Conservation (phyloP, 106 monocot genomes). For the Dactylorhiza incarnata region DNA sequence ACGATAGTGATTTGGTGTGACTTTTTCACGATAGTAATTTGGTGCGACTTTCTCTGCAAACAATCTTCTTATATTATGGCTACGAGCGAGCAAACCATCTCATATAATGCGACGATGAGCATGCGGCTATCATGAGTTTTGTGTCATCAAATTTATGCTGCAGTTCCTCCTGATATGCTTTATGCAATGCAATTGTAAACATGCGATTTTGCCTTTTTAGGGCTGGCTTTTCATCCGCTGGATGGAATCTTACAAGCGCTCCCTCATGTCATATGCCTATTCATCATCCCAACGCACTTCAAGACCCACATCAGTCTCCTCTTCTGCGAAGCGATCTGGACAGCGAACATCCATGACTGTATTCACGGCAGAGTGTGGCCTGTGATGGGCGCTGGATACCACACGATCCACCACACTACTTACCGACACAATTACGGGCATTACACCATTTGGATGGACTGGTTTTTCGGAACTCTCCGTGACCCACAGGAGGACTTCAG, state of each 20-base stretch:
- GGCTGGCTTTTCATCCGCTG: constrained; percentile 56
- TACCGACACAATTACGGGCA: constrained; percentile 72
- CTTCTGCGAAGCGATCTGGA: constrained; percentile 53
- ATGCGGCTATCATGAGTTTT: too few relatives aligned
- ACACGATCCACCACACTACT: constrained; percentile 68
- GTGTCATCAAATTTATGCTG: too few relatives aligned
- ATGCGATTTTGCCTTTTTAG: constrained; percentile 7
- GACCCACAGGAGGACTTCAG: constrained; percentile 30
- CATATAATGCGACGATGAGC: too few relatives aligned
- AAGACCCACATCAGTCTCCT: constrained; percentile 45
- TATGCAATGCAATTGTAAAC: not conserved
- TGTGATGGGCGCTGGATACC: constrained; percentile 69
- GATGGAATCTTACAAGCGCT: constrained; percentile 57
- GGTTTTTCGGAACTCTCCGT: constrained; percentile 54
- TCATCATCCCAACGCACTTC: constrained; percentile 51
- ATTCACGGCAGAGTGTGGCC: constrained; percentile 60
- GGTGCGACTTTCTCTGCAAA: too few relatives aligned
- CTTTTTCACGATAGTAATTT: too few relatives aligned
- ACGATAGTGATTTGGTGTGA: too few relatives aligned
- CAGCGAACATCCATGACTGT: constrained; percentile 66
- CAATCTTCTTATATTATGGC: too few relatives aligned
- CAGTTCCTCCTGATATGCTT: too few relatives aligned
- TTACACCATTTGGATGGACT: constrained; percentile 62
- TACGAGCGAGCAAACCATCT: too few relatives aligned
- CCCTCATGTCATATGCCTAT: constrained; percentile 46